These are phyloP conservation scores for Limtongia smithiae DNA, from an alignment of 805 yeast genomes.

Conservation along the genomic window DNA sequence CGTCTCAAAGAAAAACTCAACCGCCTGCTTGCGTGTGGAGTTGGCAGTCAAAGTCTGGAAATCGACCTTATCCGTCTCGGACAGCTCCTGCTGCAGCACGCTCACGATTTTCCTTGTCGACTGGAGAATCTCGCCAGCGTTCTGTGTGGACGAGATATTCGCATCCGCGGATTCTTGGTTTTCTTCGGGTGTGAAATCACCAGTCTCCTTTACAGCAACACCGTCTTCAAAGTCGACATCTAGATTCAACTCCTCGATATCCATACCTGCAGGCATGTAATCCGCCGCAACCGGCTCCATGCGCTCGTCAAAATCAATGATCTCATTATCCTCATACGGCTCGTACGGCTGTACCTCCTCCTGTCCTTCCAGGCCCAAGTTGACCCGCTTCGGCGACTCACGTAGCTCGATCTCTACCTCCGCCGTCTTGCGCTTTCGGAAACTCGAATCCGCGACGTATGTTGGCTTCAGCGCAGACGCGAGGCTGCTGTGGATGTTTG, in stretches of 20 bases:
- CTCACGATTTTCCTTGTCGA: constrained; percentile 48
- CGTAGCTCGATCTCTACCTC: constrained; percentile 8
- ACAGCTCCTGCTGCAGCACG: constrained; percentile 42
- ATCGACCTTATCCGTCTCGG: constrained; percentile 29
- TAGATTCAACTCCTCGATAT: constrained; percentile 8
- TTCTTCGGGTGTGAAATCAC: constrained; percentile 6
- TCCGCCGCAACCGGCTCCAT: constrained; percentile 7
- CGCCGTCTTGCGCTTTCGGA: constrained; percentile 14
- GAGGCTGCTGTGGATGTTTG: constrained; percentile 12
- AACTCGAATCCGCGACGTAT: neutral
- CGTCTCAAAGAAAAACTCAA: constrained; percentile 74
- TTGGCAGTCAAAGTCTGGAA: constrained; percentile 32
- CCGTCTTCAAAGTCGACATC: constrained; percentile 17
- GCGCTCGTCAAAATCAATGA: constrained; percentile 7
- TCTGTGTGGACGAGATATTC: constrained; percentile 10
- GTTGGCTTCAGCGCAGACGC: constrained; percentile 9
- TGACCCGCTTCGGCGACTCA: constrained; percentile 6
- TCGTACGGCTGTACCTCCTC: no score
- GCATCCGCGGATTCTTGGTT: constrained; percentile 1
- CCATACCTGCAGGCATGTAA: neutral
- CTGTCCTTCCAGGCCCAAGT: constrained; percentile 9
- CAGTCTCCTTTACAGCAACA: neutral
- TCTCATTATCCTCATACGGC: constrained; percentile 6
- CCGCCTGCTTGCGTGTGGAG: constrained; percentile 53
- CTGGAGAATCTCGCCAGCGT: constrained; percentile 40